Conservation (phyloP, 257 asterid genomes). For the Verbena officinalis region DNA sequence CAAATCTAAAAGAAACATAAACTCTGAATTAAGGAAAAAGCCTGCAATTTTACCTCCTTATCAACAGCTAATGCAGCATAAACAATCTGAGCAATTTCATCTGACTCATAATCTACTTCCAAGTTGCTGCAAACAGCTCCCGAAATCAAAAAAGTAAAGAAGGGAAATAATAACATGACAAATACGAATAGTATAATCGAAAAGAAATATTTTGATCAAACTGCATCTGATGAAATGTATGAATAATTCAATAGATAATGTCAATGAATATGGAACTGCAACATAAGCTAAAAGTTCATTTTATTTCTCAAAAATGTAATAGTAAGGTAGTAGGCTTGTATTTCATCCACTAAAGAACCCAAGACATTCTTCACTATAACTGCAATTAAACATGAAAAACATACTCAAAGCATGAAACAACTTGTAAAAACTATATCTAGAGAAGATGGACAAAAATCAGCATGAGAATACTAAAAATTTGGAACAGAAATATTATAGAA, state of each 20-base stretch:
- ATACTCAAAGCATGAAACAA: no score
- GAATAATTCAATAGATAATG: background rate
- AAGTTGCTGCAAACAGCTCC: constrained; percentile 55
- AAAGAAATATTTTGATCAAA: no score
- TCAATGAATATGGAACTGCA: background rate
- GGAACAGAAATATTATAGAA: background rate
- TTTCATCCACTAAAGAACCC: background rate
- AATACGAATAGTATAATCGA: background rate
- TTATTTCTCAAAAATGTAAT: background rate
- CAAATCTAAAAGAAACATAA: background rate
- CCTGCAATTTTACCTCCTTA: constrained; percentile 62
- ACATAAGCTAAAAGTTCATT: background rate
- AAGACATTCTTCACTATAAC: background rate
- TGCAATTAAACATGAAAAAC: no score
- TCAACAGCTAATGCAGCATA: constrained; percentile 74
- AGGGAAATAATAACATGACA: background rate
- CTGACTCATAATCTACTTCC: constrained; percentile 75
- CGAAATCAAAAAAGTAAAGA: constrained; percentile 4
- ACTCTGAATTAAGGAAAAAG: constrained; percentile 3
- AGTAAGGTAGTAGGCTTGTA: background rate
- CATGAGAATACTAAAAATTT: background rate
- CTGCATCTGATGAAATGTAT: no score
- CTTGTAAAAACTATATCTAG: no score
- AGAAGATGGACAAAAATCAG: constrained; percentile 1
- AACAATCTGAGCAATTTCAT: constrained; percentile 67